Base-by-base conservation (phyloP, 1,284 basidiomycete species). In the Ustilago curta region DNA sequence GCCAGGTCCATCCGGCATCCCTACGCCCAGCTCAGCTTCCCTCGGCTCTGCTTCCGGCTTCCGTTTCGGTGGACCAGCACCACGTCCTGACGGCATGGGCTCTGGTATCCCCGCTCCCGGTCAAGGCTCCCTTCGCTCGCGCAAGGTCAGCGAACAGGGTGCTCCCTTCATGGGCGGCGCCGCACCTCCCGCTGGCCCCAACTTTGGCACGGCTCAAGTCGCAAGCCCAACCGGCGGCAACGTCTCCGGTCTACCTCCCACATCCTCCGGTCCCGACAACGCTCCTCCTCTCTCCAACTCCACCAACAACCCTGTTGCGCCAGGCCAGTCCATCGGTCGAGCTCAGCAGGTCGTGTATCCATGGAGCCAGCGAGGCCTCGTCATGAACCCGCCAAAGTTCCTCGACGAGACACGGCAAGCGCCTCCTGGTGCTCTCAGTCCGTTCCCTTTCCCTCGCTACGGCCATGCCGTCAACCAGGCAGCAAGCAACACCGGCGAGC, bases 381-480 rank as follows among this genome's bases (percentile, higher is more conserved):
- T 64, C 48, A 77, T 84, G 77, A 84, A 83, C 51, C 83, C 83
- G 14, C 83, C 83, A 29, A 78, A 78, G 43, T 84, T 84, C 65
- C 71, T 84, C 52, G 82, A 83, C 56, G 82, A 83, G 57, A 70
- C 62, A 18, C 78, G 81, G 18, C 82, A 82, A 52, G 81, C 81
- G 23, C 81, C 84, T 40, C 73, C 80, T 14, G 82, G 81, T 18
- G 81, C 81, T 1, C 68, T 80, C 29, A 85, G 83, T 16, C 84
- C 86, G 5, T 84, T 85, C 23, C 97, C 97, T 0, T 99, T 99
- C 86, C 97, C 97, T 16, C 91, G 97, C 59, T 99, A 99, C 83
- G 97, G 97, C 12, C 94, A 97, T 82, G 93, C 95, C 3, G 90
- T 97, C n/a, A 96, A 97, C 23, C 90, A 93, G 14, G 90, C 90